A percentile compares a stretch with the other conserved stretches of the same genome.
phyloP scores from a whole-genome alignment of 2,329 filamentous ascomycete species.

The Ramularia endophylla region DNA sequence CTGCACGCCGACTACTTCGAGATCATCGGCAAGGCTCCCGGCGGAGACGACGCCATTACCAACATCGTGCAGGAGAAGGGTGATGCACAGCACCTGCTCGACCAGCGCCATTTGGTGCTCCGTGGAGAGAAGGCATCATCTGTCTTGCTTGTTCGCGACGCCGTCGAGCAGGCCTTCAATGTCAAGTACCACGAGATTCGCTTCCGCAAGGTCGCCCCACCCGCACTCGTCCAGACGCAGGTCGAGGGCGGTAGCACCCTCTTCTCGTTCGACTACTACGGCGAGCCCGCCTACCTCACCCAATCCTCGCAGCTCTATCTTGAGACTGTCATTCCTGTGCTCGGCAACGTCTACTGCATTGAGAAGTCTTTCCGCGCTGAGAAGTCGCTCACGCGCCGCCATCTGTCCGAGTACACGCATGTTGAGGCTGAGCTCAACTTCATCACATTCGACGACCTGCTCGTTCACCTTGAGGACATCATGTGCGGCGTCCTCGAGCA shows the following conservation, averaged over 20 bases:
- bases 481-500: conserved; percentile 81
- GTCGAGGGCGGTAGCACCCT: conserved; percentile 89
- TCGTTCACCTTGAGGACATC: conserved; percentile 78
- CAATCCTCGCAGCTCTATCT: conserved; percentile 97
- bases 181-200: conserved; percentile 69
- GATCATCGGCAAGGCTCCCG: conserved; percentile 69
- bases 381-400: conserved; percentile 88
- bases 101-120: conserved; percentile 78
- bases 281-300: conserved; percentile 84
- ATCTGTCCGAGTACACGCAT: conserved; percentile 94
- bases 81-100: conserved; percentile 67
- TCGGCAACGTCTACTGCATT: conserved; percentile 96
- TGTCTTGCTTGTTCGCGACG: conserved; percentile 79
- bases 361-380: conserved; percentile 99
- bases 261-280: conserved; percentile 85
- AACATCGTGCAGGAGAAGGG: conserved; percentile 67
- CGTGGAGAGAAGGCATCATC: conserved; percentile 79
- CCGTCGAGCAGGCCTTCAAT: conserved; percentile 75
- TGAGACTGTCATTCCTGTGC: conserved; percentile 82
- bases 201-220: conserved; percentile 78
- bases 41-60: conserved; percentile 86
- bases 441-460: conserved; percentile 84
- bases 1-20: conserved; percentile 86
- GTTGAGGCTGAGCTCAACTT: conserved; percentile 96
- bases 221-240: conserved; percentile 89